phyloP scores from a whole-genome alignment of 2,329 filamentous ascomycete species.

The Leptographium galeiforme region DNA sequence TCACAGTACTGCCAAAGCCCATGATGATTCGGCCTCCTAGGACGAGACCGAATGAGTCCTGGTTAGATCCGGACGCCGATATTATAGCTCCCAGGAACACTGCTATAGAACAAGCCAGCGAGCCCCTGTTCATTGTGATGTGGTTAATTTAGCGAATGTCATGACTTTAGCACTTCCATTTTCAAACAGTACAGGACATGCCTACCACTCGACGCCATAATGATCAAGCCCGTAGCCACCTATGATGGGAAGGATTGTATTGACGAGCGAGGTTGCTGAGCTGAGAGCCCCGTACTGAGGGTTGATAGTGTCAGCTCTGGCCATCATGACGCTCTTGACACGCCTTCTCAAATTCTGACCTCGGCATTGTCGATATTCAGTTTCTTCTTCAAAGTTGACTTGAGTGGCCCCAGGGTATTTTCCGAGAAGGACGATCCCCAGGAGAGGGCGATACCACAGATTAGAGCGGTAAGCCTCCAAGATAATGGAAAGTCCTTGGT shows the following conservation, averaged over 20 bases:
- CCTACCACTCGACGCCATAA: slow-evolving; percentile 15
- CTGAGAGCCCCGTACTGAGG: slow-evolving; percentile 14
- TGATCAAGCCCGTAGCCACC: slow-evolving; percentile 16
- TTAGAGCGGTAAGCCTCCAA: slow-evolving; percentile 14
- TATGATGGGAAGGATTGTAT: slow-evolving; percentile 15
- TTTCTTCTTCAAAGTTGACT: slow-evolving; percentile 11
- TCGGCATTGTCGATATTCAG: slow-evolving; percentile 13
- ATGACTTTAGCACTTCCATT: no score
- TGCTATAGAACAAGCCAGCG: slow-evolving; percentile 12
- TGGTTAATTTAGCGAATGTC: no score
- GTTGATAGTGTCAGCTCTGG: not conserved
- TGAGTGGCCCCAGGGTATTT: slow-evolving; percentile 15
- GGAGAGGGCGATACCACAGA: slow-evolving; percentile 13
- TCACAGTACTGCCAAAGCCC: slow-evolving; percentile 16
- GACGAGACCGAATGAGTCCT: slow-evolving; percentile 12
- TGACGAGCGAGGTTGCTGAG: slow-evolving; percentile 15
- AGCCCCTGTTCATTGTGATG: slow-evolving; percentile 8
- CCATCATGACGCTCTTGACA: no score
- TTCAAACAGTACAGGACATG: no score
- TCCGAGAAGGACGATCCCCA: slow-evolving; percentile 16
- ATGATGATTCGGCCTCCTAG: slow-evolving; percentile 14
- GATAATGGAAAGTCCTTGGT: slow-evolving; percentile 12
- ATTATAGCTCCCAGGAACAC: slow-evolving; percentile 14
- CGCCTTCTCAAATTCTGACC: not conserved
- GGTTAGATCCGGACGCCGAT: slow-evolving; percentile 13